Conservation (phyloP, 176 grass and related monocot genomes). For the Musa acuminata region DNA sequence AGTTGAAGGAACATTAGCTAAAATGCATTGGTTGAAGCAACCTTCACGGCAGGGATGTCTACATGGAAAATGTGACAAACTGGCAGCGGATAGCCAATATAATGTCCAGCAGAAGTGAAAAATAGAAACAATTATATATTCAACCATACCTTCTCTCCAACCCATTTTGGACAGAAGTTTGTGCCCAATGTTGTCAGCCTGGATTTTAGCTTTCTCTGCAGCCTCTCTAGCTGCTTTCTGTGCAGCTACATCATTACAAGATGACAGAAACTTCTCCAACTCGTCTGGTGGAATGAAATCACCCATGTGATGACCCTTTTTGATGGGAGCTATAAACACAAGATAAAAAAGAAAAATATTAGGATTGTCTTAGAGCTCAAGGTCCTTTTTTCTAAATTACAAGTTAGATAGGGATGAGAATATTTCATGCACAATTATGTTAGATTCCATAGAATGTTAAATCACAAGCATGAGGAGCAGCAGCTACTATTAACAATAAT, state of each 20-base stretch:
- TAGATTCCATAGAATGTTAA: neutral
- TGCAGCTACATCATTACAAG: constrained; percentile 68
- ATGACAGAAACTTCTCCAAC: constrained; percentile 74
- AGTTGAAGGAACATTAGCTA: too few relatives aligned
- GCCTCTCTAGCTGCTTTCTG: constrained; percentile 70
- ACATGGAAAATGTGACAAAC: neutral
- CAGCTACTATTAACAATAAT: neutral
- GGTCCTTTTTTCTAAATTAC: neutral
- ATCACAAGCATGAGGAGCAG: neutral
- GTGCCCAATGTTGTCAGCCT: constrained; percentile 97
- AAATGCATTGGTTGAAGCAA: too few relatives aligned
- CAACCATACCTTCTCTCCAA: constrained; percentile 83
- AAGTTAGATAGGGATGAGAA: neutral
- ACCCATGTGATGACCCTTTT: constrained; percentile 98
- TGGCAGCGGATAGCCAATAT: neutral
- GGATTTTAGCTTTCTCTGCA: constrained; percentile 88
- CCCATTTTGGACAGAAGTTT: constrained; percentile 99
- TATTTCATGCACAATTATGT: neutral
- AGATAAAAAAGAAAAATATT: constrained; percentile 6
- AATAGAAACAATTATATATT: neutral
- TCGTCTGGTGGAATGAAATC: constrained; percentile 92
- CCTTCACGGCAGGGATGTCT: too few relatives aligned
- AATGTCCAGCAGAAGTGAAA: neutral
- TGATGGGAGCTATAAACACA: constrained; percentile 26
- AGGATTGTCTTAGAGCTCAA: constrained; percentile 15